Percentiles rank a stretch among this genome's conserved stretches.
Conservation (phyloP, 2,329 filamentous ascomycete genomes). For the Sporothrix euskadiensis region DNA sequence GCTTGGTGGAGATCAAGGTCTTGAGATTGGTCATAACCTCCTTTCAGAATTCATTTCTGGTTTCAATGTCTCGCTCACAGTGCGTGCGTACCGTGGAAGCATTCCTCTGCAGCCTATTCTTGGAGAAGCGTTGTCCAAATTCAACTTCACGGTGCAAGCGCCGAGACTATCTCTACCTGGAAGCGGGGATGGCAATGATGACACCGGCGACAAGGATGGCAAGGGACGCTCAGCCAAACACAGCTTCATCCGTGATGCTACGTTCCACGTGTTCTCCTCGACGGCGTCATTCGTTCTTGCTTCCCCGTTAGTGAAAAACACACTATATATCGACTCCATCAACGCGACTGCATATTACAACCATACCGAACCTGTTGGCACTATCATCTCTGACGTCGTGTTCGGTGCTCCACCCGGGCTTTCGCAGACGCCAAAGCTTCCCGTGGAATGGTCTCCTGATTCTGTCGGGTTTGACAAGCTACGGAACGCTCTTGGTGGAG, state of each 20-base stretch:
- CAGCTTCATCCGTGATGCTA: constrained; percentile 78
- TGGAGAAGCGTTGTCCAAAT: constrained; percentile 68
- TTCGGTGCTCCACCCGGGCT: constrained; percentile 76
- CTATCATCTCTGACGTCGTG: constrained; percentile 70
- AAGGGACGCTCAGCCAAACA: constrained; percentile 41
- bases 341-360: constrained; percentile 88
- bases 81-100: constrained; percentile 69
- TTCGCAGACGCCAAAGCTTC: constrained; percentile 71
- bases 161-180: constrained; percentile 56
- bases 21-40: constrained; percentile 66
- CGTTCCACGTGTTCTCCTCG: constrained; percentile 82
- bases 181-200: constrained; percentile 40
- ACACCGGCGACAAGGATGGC: constrained; percentile 42
- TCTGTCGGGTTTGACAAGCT: constrained; percentile 83
- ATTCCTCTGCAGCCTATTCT: constrained; percentile 73
- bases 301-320: constrained; percentile 73
- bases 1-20: constrained; percentile 62
- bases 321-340: constrained; percentile 73
- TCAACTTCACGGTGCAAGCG: constrained; percentile 70
- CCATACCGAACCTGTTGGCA: constrained; percentile 72
- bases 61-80: constrained; percentile 75
- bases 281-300: constrained; percentile 81
- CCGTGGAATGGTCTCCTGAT: constrained; percentile 76
- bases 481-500: constrained; percentile 75
- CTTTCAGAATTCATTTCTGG: constrained; percentile 87